Evolutionary conservation across 345 rosid genomes (phyloP).

Genomic region (Acer campestre): DNA sequence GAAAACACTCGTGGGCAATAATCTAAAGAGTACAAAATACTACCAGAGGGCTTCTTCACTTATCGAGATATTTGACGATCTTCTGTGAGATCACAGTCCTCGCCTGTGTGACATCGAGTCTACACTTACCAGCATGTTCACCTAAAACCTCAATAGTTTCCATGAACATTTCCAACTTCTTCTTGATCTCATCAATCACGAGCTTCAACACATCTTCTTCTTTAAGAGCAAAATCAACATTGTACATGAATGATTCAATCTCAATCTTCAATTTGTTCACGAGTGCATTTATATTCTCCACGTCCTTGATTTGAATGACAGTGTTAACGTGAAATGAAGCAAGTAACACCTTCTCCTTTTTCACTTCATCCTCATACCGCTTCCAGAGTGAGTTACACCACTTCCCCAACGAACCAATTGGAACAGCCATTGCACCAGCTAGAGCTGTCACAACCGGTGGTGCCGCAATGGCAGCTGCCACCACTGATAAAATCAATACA

Average conservation of each 20-base stretch:
- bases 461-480: conserved; percentile 84
- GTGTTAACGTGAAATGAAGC: conserved; percentile 51
- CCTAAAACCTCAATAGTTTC: conserved; percentile 62
- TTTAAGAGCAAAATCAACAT: conserved; percentile 49
- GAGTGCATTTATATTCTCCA: conserved; percentile 65
- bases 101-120: conserved; percentile 66
- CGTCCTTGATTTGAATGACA: conserved; percentile 55
- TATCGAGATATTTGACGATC: conserved; percentile 49
- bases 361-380: conserved; percentile 54
- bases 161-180: conserved; percentile 57
- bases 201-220: conserved; percentile 61
- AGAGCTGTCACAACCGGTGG: conserved; percentile 72
- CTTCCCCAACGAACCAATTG: conserved; percentile 71
- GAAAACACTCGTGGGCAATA: not conserved
- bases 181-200: conserved; percentile 82
- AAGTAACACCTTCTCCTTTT: conserved; percentile 56
- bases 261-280: conserved; percentile 53
- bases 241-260: conserved; percentile 57
- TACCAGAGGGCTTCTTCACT: conserved; percentile 36
- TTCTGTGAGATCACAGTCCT: conserved; percentile 71
- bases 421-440: conserved; percentile 70
- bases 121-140: conserved; percentile 62
- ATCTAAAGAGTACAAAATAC: conserved; percentile 19
- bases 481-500: conserved; percentile 77
- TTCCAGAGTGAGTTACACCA: conserved; percentile 79